These are phyloP conservation scores for Fusarium verticillioides DNA, from an alignment of 2,329 filamentous ascomycete species.

Conservation along the genomic window DNA sequence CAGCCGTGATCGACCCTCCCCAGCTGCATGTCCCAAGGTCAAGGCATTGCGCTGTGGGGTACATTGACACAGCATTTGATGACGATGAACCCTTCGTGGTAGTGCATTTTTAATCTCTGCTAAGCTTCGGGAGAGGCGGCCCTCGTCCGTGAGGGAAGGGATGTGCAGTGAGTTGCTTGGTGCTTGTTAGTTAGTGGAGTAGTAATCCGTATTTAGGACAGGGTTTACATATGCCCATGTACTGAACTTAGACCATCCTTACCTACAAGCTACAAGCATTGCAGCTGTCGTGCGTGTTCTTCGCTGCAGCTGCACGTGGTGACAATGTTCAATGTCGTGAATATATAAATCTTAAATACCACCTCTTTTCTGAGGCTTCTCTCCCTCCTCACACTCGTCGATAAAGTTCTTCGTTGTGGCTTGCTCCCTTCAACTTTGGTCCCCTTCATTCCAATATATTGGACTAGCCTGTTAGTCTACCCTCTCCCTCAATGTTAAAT, in stretches of 20 bases:
- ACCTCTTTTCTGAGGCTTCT: background rate
- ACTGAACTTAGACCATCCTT: slow-evolving; percentile 9
- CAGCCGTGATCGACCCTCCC: slow-evolving; percentile 14
- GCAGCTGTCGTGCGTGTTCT: slow-evolving; percentile 3
- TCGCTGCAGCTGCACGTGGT: background rate
- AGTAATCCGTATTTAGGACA: background rate
- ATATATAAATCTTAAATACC: slow-evolving; percentile 15
- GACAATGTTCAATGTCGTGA: background rate
- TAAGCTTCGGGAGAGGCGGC: background rate
- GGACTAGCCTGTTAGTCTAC: slow-evolving; percentile 16
- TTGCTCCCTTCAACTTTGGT: background rate
- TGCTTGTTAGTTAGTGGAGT: background rate
- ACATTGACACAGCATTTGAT: slow-evolving; percentile 10
- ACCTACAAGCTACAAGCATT: background rate
- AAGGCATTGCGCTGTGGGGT: slow-evolving; percentile 23
- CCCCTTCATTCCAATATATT: slow-evolving; percentile 20
- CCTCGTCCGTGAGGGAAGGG: slow-evolving; percentile 10
- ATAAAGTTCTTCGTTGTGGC: background rate
- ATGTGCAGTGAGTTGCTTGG: slow-evolving; percentile 8
- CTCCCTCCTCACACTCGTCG: background rate
- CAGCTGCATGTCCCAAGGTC: background rate
- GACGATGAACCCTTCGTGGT: slow-evolving; percentile 7
- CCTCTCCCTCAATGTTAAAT: background rate
- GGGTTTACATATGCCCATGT: background rate
- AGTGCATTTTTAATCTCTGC: background rate